Evolutionary conservation across 257 asterid species (phyloP), one percentile per base, ranked within the genome.

Genomic region (Lantana camara): DNA sequence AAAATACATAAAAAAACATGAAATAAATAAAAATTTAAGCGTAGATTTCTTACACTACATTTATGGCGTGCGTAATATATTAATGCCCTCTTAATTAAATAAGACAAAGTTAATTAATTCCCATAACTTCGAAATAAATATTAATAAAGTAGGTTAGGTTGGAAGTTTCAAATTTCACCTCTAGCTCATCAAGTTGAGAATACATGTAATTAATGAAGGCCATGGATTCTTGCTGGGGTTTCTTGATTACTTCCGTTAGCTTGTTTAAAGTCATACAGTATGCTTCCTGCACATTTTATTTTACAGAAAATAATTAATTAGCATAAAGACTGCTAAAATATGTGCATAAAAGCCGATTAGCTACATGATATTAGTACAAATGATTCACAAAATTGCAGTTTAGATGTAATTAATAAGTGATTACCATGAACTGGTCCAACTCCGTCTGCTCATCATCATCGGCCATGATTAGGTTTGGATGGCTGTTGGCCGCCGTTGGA

Each of bases 361-460:
- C 13, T 5, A 71, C 4, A 37, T 11, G 5, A 27, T n/a, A n/a
- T 27, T 27, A 27, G 5, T 27, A 27, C 5, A 2, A 27, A 27
- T 27, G n/a, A n/a, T n/a, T n/a, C n/a, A n/a, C n/a, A n/a, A n/a
- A n/a, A n/a, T n/a, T n/a, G 32, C 32, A 27, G 32, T 27, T 27
- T n/a, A n/a, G n/a, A n/a, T n/a, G n/a, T n/a, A n/a, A n/a, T n/a
- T n/a, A n/a, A 42, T 60, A 41, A 9, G 60, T 61, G 57, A n/a
- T 71, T 57, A 83, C 90, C 90, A 83, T 83, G 45, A 83, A 83
- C 47, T 73, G 75, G 73, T 80, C 90, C 70, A 83, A 59, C 70
- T 80, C 90, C 16, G 79, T 50, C 37, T 77, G 45, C 37, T 32
- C 67, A 42, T 66, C 52, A 4, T 32, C 67, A 42, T 66, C 52